Evolutionary conservation across 441 rosid genomes (phyloP).

Genomic region (Adansonia rubrostipa): DNA sequence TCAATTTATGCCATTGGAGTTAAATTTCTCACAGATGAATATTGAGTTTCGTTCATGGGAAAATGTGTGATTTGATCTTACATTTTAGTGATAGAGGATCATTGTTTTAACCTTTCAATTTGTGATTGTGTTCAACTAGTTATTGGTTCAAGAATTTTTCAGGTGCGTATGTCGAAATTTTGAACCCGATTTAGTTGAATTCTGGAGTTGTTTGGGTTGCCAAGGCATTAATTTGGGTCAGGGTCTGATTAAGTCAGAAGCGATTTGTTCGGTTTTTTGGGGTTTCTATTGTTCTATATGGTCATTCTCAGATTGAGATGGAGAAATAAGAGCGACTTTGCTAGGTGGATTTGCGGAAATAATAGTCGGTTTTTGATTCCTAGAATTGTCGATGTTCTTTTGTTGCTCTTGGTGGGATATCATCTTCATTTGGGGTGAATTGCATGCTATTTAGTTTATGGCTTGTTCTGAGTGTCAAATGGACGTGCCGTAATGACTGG

Average conservation of each 20-base stretch:
- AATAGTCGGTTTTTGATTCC: not conserved
- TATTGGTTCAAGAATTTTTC: conserved; percentile 16
- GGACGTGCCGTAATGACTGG: conserved; percentile 71
- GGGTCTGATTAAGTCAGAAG: conserved; percentile 5
- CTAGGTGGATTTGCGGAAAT: not conserved
- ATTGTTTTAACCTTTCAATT: conserved; percentile 11
- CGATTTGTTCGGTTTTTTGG: not conserved
- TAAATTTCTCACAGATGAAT: conserved; percentile 22
- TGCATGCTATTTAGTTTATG: conserved; percentile 31
- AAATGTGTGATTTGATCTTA: conserved; percentile 19
- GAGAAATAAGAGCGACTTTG: not conserved
- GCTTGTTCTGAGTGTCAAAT: conserved; percentile 51
- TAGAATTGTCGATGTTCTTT: conserved; percentile 6
- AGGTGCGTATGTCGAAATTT: not conserved
- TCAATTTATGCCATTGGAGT: conserved; percentile 20
- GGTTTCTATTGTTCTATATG: not conserved
- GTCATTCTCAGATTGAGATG: conserved; percentile 15
- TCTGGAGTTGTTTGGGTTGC: not conserved
- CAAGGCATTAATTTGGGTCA: not conserved
- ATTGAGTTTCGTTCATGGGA: conserved; percentile 21
- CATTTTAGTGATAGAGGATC: conserved; percentile 28
- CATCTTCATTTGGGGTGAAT: conserved; percentile 4
- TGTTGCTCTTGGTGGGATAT: conserved; percentile 21
- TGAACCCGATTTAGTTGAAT: not conserved
- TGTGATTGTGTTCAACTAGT: not conserved